Evolutionary conservation across 2,329 filamentous ascomycete genomes (phyloP).

Genomic region (Ophiostoma triangulosporum): DNA sequence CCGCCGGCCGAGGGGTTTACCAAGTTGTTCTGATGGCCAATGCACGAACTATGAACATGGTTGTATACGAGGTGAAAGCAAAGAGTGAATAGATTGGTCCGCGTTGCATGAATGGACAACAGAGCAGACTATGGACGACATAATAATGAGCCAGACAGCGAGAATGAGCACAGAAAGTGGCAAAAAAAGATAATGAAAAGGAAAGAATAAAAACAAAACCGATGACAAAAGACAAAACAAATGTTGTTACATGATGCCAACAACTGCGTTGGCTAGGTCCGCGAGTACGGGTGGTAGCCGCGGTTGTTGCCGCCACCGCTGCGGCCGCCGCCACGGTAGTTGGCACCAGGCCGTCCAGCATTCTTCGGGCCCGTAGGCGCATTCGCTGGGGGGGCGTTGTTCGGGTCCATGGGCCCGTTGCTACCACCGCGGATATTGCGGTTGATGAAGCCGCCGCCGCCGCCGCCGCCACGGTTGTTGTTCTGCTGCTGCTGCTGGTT

Average conservation of each 20-base stretch:
- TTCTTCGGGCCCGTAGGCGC: constrained; percentile 95
- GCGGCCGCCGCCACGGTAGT: constrained; percentile 82
- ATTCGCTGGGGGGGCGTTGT: constrained; percentile 56
- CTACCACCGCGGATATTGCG: constrained; percentile 10
- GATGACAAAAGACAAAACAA: not conserved
- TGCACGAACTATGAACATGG: too few species aligned
- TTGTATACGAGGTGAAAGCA: not conserved
- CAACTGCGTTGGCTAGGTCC: constrained; percentile 18
- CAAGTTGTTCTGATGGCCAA: constrained; percentile 42
- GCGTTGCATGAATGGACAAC: not conserved
- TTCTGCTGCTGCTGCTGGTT: not conserved
- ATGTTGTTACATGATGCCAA: not conserved
- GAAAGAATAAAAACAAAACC: not conserved
- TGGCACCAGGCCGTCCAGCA: constrained; percentile 76
- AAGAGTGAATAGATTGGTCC: not conserved
- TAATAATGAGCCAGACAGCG: not conserved
- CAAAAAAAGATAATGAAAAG: not conserved
- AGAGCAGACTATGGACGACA: too few species aligned
- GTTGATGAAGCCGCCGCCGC: constrained; percentile 21
- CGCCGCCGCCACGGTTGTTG: constrained; percentile 27
- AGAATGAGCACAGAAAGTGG: not conserved
- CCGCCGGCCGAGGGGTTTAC: constrained; percentile 71
- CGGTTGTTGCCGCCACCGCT: constrained; percentile 41
- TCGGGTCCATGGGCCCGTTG: constrained; percentile 33
- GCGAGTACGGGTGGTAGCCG: constrained; percentile 65